phyloP scores from a whole-genome alignment of 2,329 filamentous ascomycete species.

The Monosporascus sp. region DNA sequence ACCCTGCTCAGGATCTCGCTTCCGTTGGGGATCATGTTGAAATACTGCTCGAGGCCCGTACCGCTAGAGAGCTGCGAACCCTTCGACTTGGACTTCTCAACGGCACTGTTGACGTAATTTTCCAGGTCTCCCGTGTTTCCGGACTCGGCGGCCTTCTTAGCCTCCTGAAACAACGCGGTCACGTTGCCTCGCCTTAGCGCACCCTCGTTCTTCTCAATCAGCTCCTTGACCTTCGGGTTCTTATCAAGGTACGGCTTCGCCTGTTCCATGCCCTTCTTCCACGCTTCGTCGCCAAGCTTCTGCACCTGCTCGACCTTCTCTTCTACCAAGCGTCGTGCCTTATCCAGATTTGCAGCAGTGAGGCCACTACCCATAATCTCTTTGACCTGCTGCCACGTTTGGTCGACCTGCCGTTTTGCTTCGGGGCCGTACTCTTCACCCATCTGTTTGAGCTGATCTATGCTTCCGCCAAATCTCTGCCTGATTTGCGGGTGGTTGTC shows the following conservation, averaged over 20 bases:
- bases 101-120: conserved; percentile 54
- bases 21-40: conserved; percentile 61
- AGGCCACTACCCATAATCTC: conserved; percentile 60
- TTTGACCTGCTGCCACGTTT: conserved; percentile 63
- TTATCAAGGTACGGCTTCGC: conserved; percentile 70
- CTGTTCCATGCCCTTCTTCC: conserved; percentile 66
- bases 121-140: conserved; percentile 56
- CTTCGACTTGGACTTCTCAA: conserved; percentile 54
- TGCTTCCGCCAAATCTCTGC: conserved; percentile 63
- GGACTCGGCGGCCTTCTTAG: conserved; percentile 55
- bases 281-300: conserved; percentile 65
- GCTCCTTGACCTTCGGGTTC: conserved; percentile 68
- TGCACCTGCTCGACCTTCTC: conserved; percentile 65
- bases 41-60: conserved; percentile 53
- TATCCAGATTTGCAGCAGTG: conserved; percentile 44
- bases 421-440: conserved; percentile 68
- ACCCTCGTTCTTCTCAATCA: conserved; percentile 66
- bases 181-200: conserved; percentile 62
- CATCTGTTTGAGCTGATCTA: conserved; percentile 65
- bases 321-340: conserved; percentile 57
- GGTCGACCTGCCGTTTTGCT: conserved; percentile 69
- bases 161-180: conserved; percentile 56
- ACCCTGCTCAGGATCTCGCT: conserved; percentile 62
- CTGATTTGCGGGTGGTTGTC: conserved; percentile 70
- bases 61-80: conserved; percentile 31